A percentile compares a stretch with the other conserved stretches of the same genome.
Evolutionary conservation across 768 basidiomycete species (phyloP).

Genomic region (Lactifluus volemus): DNA sequence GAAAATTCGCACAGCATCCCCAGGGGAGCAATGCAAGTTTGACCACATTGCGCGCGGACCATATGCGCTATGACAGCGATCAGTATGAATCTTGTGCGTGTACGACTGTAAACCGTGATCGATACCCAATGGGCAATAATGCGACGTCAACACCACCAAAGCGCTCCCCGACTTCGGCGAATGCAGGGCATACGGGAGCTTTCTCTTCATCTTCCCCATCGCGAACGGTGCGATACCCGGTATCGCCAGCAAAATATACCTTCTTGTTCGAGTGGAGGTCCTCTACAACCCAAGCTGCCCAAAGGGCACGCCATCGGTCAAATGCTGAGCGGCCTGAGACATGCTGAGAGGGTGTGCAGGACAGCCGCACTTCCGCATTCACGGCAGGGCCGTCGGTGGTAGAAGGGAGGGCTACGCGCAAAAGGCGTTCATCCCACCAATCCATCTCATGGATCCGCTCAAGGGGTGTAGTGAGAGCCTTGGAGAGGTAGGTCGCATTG

Average conservation of each 20-base stretch:
- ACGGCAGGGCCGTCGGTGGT: not conserved
- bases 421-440: slow-evolving; percentile 38
- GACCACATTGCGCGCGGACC: slow-evolving; percentile 46
- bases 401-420: slow-evolving; percentile 24
- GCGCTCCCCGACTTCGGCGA: slow-evolving; percentile 56
- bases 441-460: slow-evolving; percentile 36
- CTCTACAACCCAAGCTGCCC: slow-evolving; percentile 59
- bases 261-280: slow-evolving; percentile 41
- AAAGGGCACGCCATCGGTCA: slow-evolving; percentile 51
- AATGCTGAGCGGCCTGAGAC: slow-evolving; percentile 40
- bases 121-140: slow-evolving; percentile 60
- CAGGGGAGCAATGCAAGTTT: slow-evolving; percentile 55
- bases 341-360: slow-evolving; percentile 60
- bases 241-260: slow-evolving; percentile 63
- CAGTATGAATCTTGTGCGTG: not conserved
- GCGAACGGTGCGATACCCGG: slow-evolving; percentile 45
- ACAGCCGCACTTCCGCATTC: slow-evolving; percentile 35
- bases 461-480: slow-evolving; percentile 25
- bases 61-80: slow-evolving; percentile 45
- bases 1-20: slow-evolving; percentile 61
- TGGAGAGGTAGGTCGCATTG: slow-evolving; percentile 29
- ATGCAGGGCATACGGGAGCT: slow-evolving; percentile 61
- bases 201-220: slow-evolving; percentile 41
- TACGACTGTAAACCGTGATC: not conserved
- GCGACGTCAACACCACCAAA: slow-evolving; percentile 62